A percentile compares a stretch with the other conserved stretches of the same genome.
These are phyloP conservation scores for Pseudogymnoascus sp. DNA, from an alignment of 2,329 filamentous ascomycete species.

Conservation along the genomic window DNA sequence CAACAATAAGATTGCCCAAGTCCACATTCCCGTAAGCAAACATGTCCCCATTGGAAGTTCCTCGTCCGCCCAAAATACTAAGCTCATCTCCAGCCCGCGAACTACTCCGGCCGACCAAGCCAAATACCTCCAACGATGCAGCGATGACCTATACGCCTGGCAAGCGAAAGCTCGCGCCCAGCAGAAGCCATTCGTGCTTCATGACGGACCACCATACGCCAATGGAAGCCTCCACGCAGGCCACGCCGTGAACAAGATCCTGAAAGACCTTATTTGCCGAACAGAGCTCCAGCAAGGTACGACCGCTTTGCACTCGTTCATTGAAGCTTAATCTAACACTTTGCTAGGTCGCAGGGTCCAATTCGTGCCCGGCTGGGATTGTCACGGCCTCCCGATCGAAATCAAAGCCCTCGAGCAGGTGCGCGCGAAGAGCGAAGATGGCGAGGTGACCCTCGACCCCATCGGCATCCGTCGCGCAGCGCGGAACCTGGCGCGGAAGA, in stretches of 20 bases:
- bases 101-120: constrained; percentile 36
- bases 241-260: constrained; percentile 91
- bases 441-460: constrained; percentile 37
- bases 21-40: constrained; percentile 59
- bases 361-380: constrained; percentile 94
- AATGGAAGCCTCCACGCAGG: constrained; percentile 88
- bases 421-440: constrained; percentile 17
- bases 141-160: constrained; percentile 86
- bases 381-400: constrained; percentile 94
- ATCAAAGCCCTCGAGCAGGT: constrained; percentile 70
- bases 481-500: constrained; percentile 55
- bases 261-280: constrained; percentile 88
- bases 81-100: constrained; percentile 21
- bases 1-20: constrained; percentile 66
- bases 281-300: constrained; percentile 65
- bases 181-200: constrained; percentile 61
- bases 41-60: neutral
- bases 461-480: constrained; percentile 57
- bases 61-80: constrained; percentile 11
- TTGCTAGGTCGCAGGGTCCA: constrained; percentile 53
- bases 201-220: constrained; percentile 95
- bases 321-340: constrained; percentile 1
- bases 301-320: constrained; percentile 8
- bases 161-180: constrained; percentile 43
- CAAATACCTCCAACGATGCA: constrained; percentile 63